Evolutionary conservation across 805 yeast species (phyloP).

Genomic region (Saturnispora besseyi): DNA sequence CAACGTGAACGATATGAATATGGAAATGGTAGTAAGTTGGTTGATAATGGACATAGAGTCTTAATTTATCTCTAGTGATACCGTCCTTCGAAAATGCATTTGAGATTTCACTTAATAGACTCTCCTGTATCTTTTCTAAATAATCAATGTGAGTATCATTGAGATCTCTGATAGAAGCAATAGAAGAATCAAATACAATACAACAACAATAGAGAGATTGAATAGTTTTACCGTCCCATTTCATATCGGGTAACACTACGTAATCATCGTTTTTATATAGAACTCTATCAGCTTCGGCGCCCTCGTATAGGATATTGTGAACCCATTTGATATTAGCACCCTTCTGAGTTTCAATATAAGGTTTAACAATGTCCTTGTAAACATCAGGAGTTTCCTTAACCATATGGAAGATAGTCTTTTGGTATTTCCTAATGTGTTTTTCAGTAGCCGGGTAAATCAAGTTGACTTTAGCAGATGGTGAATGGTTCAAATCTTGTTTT

Average conservation of each 20-base stretch:
- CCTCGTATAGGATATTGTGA: slow-evolving; percentile 66
- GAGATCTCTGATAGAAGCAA: slow-evolving; percentile 70
- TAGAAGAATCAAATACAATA: slow-evolving; percentile 59
- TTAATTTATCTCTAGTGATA: slow-evolving; percentile 46
- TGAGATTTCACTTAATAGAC: slow-evolving; percentile 41
- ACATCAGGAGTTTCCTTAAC: slow-evolving; percentile 75
- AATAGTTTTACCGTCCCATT: slow-evolving; percentile 77
- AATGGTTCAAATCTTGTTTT: slow-evolving; percentile 34
- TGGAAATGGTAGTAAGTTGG: slow-evolving; percentile 97
- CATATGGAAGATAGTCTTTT: slow-evolving; percentile 49
- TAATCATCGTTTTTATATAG: slow-evolving; percentile 60
- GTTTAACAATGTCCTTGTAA: slow-evolving; percentile 53
- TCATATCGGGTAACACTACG: slow-evolving; percentile 86
- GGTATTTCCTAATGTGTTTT: slow-evolving; percentile 70
- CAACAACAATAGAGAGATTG: slow-evolving; percentile 71
- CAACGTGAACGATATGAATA: slow-evolving; percentile 74
- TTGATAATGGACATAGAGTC: slow-evolving; percentile 84
- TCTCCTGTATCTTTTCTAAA: slow-evolving; percentile 38
- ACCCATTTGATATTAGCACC: slow-evolving; percentile 88
- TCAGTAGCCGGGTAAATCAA: slow-evolving; percentile 85
- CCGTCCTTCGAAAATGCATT: slow-evolving; percentile 30
- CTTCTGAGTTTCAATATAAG: slow-evolving; percentile 67
- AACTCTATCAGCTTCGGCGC: slow-evolving; percentile 79
- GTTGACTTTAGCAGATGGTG: slow-evolving; percentile 63
- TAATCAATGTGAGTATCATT: slow-evolving; percentile 48